Percentiles rank a stretch among this genome's conserved stretches.
Evolutionary conservation across 495 filamentous ascomycete species (phyloP).

Genomic region (Sabuloglossum arenarium): DNA sequence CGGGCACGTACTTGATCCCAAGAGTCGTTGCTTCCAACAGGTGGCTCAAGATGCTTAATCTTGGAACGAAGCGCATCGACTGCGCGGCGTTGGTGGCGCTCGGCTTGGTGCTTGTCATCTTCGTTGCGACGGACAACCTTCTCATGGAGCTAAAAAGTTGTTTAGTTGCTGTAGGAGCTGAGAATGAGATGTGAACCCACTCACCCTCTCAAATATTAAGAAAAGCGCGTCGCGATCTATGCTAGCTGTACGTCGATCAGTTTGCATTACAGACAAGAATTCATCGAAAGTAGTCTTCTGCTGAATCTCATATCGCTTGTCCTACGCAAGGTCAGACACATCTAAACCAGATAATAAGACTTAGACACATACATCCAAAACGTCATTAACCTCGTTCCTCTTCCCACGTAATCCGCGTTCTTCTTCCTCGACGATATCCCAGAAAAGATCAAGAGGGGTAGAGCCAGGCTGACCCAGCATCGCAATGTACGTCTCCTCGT

Average conservation of each 20-base stretch:
- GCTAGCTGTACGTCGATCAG: slow-evolving; percentile 67
- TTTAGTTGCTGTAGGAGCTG: slow-evolving; percentile 3
- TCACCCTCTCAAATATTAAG: slow-evolving; percentile 59
- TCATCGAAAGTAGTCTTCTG: slow-evolving; percentile 72
- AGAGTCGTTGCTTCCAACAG: slow-evolving; percentile 50
- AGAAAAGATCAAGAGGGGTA: slow-evolving; percentile 82
- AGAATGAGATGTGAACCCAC: background rate
- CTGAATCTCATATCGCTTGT: slow-evolving; percentile 77
- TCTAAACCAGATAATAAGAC: slow-evolving; percentile 2
- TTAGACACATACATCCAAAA: slow-evolving; percentile 52
- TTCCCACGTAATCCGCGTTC: slow-evolving; percentile 61
- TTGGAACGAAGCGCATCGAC: slow-evolving; percentile 68
- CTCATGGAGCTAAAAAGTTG: slow-evolving; percentile 44
- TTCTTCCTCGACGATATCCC: slow-evolving; percentile 91
- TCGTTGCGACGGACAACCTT: slow-evolving; percentile 56
- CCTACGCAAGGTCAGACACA: slow-evolving; percentile 27
- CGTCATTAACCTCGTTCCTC: slow-evolving; percentile 72
- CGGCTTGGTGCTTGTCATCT: slow-evolving; percentile 64
- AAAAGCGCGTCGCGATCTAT: slow-evolving; percentile 54
- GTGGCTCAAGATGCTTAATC: slow-evolving; percentile 84
- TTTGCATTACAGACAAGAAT: slow-evolving; percentile 53
- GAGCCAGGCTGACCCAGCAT: slow-evolving; percentile 80
- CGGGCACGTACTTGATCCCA: slow-evolving; percentile 69
- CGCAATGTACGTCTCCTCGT: slow-evolving; percentile 65
- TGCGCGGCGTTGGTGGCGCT: slow-evolving; percentile 68